Conservation (phyloP, 192 early-diverging fungal genomes). For the Podila epigama region DNA sequence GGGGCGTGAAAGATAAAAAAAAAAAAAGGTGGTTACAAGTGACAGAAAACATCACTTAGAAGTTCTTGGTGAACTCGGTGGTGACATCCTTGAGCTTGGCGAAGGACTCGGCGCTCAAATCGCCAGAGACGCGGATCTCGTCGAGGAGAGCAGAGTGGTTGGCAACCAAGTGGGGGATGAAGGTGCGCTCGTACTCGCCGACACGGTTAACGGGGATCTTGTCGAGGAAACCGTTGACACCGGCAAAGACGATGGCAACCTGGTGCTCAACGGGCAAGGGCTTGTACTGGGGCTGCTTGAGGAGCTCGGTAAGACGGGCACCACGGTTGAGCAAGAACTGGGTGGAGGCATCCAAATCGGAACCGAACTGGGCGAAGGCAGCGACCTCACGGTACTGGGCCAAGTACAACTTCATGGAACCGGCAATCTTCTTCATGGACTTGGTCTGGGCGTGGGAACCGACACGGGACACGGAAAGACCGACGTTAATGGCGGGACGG, state of each 20-base stretch:
- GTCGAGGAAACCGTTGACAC: slow-evolving; percentile 99
- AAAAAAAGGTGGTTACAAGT: background rate
- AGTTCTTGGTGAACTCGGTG: slow-evolving; percentile 80
- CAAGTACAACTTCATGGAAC: slow-evolving; percentile 99
- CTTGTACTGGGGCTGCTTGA: slow-evolving; percentile 99
- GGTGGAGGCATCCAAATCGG: slow-evolving; percentile 99
- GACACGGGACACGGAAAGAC: slow-evolving; percentile 99
- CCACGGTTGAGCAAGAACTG: slow-evolving; percentile 99
- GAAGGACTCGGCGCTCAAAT: slow-evolving; percentile 86
- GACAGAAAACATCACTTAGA: slow-evolving; percentile 55
- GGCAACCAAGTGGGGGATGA: slow-evolving; percentile 87
- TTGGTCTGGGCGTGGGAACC: slow-evolving; percentile 99
- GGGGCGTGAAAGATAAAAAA: slow-evolving; percentile 4
- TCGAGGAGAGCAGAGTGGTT: slow-evolving; percentile 91
- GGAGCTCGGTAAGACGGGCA: slow-evolving; percentile 98
- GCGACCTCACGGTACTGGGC: slow-evolving; percentile 99
- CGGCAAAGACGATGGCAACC: slow-evolving; percentile 97
- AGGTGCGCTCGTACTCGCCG: slow-evolving; percentile 90
- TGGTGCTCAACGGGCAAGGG: slow-evolving; percentile 97
- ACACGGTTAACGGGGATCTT: slow-evolving; percentile 96
- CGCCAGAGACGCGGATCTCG: slow-evolving; percentile 84
- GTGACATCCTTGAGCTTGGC: slow-evolving; percentile 92
- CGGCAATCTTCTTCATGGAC: slow-evolving; percentile 99
- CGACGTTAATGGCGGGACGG: slow-evolving; percentile 99
- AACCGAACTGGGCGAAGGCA: slow-evolving; percentile 99